These are phyloP conservation scores for Teunomyces atbi DNA, from an alignment of 805 yeast genomes.

Conservation along the genomic window DNA sequence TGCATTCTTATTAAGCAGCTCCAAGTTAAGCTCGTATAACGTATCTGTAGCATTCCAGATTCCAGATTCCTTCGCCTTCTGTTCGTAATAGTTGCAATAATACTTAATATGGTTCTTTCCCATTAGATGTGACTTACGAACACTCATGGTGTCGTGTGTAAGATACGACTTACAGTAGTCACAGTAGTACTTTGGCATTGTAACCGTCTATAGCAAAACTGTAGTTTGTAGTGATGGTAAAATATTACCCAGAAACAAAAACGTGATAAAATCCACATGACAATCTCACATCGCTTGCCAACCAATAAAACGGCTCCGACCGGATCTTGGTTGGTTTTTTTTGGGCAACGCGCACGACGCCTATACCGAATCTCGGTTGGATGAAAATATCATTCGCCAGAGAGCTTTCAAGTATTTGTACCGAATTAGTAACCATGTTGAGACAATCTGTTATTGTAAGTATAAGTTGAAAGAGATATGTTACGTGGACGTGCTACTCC, in stretches of 20 bases:
- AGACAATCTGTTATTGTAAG: constrained; percentile 43
- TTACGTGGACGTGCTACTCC: not conserved
- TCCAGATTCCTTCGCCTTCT: constrained; percentile 30
- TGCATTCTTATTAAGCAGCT: constrained; percentile 31
- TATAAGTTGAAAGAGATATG: constrained; percentile 9
- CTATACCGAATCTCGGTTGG: constrained; percentile 5
- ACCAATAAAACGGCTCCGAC: constrained; percentile 2
- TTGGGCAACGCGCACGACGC: constrained; percentile 3
- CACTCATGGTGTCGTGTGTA: constrained; percentile 88
- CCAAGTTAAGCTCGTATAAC: constrained; percentile 36
- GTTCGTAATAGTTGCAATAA: constrained; percentile 73
- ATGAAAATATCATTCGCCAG: constrained; percentile 5
- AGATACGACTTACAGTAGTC: constrained; percentile 80
- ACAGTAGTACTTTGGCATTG: constrained; percentile 74
- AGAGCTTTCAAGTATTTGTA: constrained; percentile 5
- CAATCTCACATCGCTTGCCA: not conserved
- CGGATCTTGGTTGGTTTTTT: not conserved
- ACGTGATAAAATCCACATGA: not conserved
- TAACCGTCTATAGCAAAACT: not conserved
- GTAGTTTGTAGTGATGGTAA: no score
- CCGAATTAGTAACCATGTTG: constrained; percentile 24
- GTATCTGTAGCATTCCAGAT: constrained; percentile 29
- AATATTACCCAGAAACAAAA: not conserved
- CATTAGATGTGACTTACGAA: constrained; percentile 71
- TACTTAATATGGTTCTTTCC: constrained; percentile 75